phyloP scores from a whole-genome alignment of 345 rosid genomes.

The Dipteronia sinensis region DNA sequence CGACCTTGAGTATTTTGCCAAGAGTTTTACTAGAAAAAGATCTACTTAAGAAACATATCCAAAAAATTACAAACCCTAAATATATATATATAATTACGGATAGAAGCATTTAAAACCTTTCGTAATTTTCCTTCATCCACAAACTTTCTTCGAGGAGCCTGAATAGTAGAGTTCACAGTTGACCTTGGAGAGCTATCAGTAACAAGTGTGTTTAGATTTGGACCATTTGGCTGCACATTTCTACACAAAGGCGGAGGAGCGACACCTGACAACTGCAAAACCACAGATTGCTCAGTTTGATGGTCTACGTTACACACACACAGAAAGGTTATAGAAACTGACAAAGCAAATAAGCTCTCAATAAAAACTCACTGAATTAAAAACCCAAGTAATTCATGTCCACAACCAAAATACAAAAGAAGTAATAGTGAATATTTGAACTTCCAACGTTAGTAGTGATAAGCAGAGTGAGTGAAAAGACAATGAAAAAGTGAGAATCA shows the following conservation, averaged over 20 bases:
- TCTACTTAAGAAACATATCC: neutral
- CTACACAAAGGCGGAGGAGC: constrained; percentile 95
- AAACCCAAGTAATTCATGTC: constrained; percentile 1
- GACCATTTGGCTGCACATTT: constrained; percentile 72
- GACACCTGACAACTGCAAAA: constrained; percentile 74
- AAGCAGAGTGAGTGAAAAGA: neutral
- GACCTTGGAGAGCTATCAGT: constrained; percentile 73
- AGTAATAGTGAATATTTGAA: neutral
- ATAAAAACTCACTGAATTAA: neutral
- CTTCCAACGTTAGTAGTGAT: neutral
- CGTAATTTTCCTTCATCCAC: constrained; percentile 98
- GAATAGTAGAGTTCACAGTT: constrained; percentile 75
- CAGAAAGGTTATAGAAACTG: constrained; percentile 5
- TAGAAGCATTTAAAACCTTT: constrained; percentile 52
- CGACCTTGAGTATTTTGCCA: neutral
- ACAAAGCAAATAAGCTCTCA: constrained; percentile 11
- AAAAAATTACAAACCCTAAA: neutral
- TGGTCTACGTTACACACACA: constrained; percentile 12
- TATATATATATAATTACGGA: neutral
- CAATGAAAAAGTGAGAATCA: neutral
- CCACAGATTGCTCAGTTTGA: constrained; percentile 6
- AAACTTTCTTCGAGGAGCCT: constrained; percentile 95
- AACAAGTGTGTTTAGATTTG: constrained; percentile 45
- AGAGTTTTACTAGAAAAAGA: neutral
- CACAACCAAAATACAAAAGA: neutral